phyloP scores from a whole-genome alignment of 2,329 filamentous ascomycete genomes.

The Sphaceloma murrayae region DNA sequence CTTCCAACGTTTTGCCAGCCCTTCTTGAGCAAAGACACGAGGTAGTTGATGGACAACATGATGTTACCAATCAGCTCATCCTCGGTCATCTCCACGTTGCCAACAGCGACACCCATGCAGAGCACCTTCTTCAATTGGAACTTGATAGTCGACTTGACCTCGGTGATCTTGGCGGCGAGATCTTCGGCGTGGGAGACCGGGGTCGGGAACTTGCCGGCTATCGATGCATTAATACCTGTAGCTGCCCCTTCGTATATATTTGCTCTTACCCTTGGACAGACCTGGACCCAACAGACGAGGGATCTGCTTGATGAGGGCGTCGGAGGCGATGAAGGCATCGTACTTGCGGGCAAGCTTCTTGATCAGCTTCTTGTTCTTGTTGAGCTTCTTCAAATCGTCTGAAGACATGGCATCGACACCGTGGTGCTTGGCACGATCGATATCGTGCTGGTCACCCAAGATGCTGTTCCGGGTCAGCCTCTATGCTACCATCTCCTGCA shows the following conservation, averaged over 20 bases:
- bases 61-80: conserved; percentile 97
- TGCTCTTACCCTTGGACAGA: conserved; percentile 78
- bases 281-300: conserved; percentile 97
- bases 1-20: conserved; percentile 99
- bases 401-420: conserved; percentile 96
- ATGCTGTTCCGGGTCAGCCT: conserved; percentile 46
- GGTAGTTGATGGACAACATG: conserved; percentile 99
- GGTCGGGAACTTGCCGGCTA: conserved; percentile 98
- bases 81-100: conserved; percentile 92
- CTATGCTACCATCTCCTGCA: conserved; percentile 5
- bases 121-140: conserved; percentile 99
- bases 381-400: conserved; percentile 99
- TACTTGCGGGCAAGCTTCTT: conserved; percentile 99
- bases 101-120: conserved; percentile 98
- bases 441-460: conserved; percentile 92
- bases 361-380: conserved; percentile 99
- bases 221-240: conserved; percentile 24
- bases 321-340: conserved; percentile 97
- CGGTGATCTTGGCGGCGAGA: conserved; percentile 87
- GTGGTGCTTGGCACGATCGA: conserved; percentile 99
- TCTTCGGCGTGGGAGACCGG: conserved; percentile 96
- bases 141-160: conserved; percentile 99
- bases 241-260: background rate
- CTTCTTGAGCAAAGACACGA: conserved; percentile 99
- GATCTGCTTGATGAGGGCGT: conserved; percentile 98